Percentiles rank a stretch among this genome's conserved stretches.
Evolutionary conservation across 2,329 filamentous ascomycete species (phyloP).

Genomic region (Ophiostoma novo-ulmi): DNA sequence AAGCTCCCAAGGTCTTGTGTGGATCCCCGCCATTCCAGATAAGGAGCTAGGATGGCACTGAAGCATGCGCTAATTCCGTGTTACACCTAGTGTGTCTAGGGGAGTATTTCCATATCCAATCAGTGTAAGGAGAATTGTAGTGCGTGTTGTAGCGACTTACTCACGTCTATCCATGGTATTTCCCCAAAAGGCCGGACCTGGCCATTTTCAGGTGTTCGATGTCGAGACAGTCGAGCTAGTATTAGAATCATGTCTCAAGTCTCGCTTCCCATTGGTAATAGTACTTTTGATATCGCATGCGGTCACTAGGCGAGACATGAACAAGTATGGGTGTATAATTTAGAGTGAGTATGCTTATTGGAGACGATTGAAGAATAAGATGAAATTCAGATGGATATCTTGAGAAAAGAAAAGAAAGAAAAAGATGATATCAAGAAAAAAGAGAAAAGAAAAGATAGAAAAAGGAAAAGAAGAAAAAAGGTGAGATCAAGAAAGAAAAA

Average conservation of each 20-base stretch:
- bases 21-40: slow-evolving; percentile 4
- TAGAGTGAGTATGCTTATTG: background rate
- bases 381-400: background rate
- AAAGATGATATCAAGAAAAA: background rate
- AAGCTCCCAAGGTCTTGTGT: background rate
- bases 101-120: slow-evolving; percentile 3
- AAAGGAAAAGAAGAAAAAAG: background rate
- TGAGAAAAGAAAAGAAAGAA: background rate
- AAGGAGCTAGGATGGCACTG: background rate
- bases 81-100: background rate
- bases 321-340: background rate
- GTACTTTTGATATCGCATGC: slow-evolving; percentile 4
- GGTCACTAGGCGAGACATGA: background rate
- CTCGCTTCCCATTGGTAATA: background rate
- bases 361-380: background rate
- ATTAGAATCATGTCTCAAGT: background rate
- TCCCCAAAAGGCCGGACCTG: background rate
- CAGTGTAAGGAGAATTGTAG: background rate
- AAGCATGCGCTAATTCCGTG: background rate
- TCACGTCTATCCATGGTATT: background rate
- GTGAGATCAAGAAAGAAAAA: background rate
- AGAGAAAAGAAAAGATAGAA: background rate
- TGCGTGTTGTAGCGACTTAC: background rate
- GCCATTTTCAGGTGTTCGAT: background rate
- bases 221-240: too few relatives aligned